Conservation (phyloP, 2,329 filamentous ascomycete species). For the Daldinia eschscholtzii region DNA sequence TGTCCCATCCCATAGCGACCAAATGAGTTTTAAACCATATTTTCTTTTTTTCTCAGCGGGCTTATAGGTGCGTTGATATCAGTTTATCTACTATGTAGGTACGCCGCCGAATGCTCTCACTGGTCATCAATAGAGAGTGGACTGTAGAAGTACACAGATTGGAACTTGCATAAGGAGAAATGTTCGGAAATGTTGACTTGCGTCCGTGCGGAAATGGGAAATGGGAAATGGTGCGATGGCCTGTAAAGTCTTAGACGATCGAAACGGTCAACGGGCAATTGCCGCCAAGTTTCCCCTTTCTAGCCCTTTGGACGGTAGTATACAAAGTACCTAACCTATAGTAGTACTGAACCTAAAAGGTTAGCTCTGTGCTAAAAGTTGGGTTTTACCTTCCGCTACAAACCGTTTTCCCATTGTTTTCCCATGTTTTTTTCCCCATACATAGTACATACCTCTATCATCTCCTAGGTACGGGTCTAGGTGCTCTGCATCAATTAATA, state of each 20-base stretch:
- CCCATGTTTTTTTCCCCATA: too few species aligned
- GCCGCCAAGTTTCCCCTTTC: slow-evolving; percentile 10
- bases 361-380: slow-evolving; percentile 20
- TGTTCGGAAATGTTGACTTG: slow-evolving; percentile 6
- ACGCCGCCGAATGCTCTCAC: background rate
- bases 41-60: background rate
- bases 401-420: background rate
- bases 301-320: background rate
- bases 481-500: slow-evolving; percentile 17
- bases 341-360: slow-evolving; percentile 16
- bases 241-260: background rate
- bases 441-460: too few species aligned
- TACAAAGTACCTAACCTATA: too few species aligned
- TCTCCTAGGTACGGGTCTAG: background rate
- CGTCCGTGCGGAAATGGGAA: slow-evolving; percentile 9
- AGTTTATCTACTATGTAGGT: background rate
- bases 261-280: slow-evolving; percentile 10
- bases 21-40: background rate
- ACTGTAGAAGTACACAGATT: background rate
- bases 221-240: slow-evolving; percentile 15
- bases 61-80: background rate
- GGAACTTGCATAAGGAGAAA: slow-evolving; percentile 4
- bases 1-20: background rate
- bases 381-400: background rate
- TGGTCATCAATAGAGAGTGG: background rate